Percentiles rank a stretch among this genome's conserved stretches.
Conservation (phyloP, 2,329 filamentous ascomycete genomes). For the Tolypocladium album region DNA sequence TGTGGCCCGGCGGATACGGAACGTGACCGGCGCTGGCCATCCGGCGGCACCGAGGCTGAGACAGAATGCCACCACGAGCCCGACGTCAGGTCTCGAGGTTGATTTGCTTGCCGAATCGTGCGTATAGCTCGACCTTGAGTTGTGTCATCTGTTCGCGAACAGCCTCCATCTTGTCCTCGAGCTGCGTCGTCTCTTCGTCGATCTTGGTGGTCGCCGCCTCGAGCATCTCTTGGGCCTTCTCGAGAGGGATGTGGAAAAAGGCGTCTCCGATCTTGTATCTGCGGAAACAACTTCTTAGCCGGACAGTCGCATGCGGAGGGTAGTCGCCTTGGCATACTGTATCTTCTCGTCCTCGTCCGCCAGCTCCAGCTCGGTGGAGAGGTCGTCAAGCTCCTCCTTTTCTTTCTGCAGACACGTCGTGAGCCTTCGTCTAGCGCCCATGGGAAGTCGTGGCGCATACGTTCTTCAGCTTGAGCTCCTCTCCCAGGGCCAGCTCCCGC, state of each 20-base stretch:
- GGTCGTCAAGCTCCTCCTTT: constrained; percentile 93
- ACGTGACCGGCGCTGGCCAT: not conserved
- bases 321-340: constrained; percentile 49
- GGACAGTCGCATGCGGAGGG: not conserved
- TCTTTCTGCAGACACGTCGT: constrained; percentile 59
- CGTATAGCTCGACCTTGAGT: constrained; percentile 87
- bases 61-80: not conserved
- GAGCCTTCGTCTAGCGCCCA: constrained; percentile 3
- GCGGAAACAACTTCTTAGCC: constrained; percentile 5
- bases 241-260: constrained; percentile 77
- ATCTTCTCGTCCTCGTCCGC: constrained; percentile 91
- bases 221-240: constrained; percentile 81
- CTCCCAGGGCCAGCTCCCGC: constrained; percentile 66
- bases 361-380: constrained; percentile 83
- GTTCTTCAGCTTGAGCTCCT: constrained; percentile 68
- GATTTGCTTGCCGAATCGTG: constrained; percentile 90
- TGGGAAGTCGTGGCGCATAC: constrained; percentile 30
- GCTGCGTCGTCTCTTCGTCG: constrained; percentile 60
- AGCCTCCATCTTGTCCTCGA: constrained; percentile 67
- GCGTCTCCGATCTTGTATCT: constrained; percentile 97
- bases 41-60: not conserved
- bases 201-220: constrained; percentile 59
- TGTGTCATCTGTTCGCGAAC: constrained; percentile 80
- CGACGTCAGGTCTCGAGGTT: constrained; percentile 72
- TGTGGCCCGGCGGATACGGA: not conserved